Base-by-base conservation (phyloP, 768 basidiomycete genomes). In the Pisolithus microcarpus region DNA sequence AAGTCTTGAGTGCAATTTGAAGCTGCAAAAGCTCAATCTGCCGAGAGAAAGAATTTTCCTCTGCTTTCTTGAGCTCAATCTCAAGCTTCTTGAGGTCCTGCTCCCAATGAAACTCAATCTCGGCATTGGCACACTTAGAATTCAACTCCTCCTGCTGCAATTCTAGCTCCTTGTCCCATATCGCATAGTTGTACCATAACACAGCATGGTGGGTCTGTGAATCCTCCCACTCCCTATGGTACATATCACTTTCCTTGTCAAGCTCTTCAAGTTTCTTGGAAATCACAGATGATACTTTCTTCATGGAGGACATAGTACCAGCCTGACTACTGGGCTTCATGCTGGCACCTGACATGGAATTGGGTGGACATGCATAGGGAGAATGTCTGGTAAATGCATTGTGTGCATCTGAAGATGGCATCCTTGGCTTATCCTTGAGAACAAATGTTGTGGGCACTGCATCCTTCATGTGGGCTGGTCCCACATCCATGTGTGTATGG, bases 161-260 rank as follows among this genome's bases (percentile, higher is more conserved):
- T 1, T 51, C 42, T 1, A 54, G 53, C 19, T 54, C 39, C 24
- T 54, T 38, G 15, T 54, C 50, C 36, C 26, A 8, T 38, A 54
- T 34, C 1, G 8, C 16, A 19, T 51, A 54, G 15, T 54, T 48
- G 11, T 36, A 18, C 8, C 11, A 1, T 21, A 54, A 7, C 23
- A 38, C 39, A 23, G 13, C 36, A 13, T 5, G n/a, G 8, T 18
- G 37, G 10, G 45, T 16, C n/a, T 16, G n/a, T 1, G 8, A 9
- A 16, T 31, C 36, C 21, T 40, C 38, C 38, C 37, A 11, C 5
- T 21, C 44, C 24, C 19, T 8, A 26, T 47, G 15, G 18, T 51
- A 38, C 11, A 19, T 16, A 0, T 51, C n/a, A n/a, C 53, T 54
- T 18, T 44, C 50, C 36, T 36, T 51, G 11, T 48, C 31, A 13